phyloP scores from a whole-genome alignment of 208 protist genomes.

The Leishmania tropica region DNA sequence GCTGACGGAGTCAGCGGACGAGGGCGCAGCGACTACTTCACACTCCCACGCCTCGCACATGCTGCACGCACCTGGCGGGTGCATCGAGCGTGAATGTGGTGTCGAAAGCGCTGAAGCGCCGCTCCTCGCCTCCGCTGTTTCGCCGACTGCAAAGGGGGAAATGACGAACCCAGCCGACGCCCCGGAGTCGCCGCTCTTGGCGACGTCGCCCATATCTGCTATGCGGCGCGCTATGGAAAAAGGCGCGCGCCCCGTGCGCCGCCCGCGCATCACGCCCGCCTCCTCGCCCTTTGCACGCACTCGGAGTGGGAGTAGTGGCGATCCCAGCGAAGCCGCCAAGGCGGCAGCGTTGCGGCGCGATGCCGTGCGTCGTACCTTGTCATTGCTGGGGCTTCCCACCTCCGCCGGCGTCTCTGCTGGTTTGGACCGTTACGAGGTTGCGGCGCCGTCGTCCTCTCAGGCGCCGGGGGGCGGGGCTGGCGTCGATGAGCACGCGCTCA shows the following conservation, averaged over 20 bases:
- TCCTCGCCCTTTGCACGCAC: neutral
- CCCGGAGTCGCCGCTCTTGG: slow-evolving; percentile 5
- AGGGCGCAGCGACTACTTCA: neutral
- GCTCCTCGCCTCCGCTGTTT: neutral
- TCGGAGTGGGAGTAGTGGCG: slow-evolving; percentile 1
- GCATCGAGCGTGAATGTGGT: neutral
- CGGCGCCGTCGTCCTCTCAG: neutral
- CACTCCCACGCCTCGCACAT: neutral
- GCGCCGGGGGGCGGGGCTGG: neutral
- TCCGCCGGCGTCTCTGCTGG: slow-evolving; percentile 1
- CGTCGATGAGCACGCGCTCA: neutral
- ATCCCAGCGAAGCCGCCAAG: neutral
- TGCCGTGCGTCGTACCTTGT: slow-evolving; percentile 20
- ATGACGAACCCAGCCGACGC: neutral
- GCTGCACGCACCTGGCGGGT: neutral
- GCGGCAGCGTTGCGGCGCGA: slow-evolving; percentile 13
- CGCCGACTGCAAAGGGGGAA: neutral
- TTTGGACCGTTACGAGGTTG: neutral
- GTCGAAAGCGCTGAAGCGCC: neutral
- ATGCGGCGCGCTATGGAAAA: slow-evolving; percentile 22
- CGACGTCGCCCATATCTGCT: neutral
- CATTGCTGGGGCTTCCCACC: slow-evolving; percentile 6
- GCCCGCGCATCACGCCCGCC: slow-evolving; percentile 1
- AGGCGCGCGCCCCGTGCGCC: slow-evolving; percentile 26
- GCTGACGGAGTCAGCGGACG: neutral